Evolutionary conservation across 305 asterid species (phyloP).

Genomic region (Fraxinus greggii): DNA sequence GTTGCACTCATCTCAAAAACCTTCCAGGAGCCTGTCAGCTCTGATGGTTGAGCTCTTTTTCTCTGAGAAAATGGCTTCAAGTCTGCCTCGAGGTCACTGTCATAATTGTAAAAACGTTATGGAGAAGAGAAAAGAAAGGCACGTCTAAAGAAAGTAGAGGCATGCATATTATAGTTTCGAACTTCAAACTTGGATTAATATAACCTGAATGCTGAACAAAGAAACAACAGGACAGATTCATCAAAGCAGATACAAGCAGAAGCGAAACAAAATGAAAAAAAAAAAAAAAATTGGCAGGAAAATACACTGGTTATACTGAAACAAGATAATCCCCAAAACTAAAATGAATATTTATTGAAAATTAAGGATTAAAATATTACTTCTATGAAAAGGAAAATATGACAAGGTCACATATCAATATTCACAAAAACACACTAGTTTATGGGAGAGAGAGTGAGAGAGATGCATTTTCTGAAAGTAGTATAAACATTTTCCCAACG

Average conservation of each 20-base stretch:
- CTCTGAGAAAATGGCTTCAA: slow-evolving; percentile 87
- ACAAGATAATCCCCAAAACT: not conserved
- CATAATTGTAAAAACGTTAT: not conserved
- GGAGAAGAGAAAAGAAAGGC: not conserved
- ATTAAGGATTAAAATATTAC: not conserved
- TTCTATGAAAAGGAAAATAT: not conserved
- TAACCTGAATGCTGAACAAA: not conserved
- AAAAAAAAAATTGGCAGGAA: not conserved
- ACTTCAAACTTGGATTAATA: not conserved
- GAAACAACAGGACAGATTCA: not conserved
- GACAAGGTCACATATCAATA: not conserved
- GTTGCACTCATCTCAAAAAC: slow-evolving; percentile 91
- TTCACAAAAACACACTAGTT: not conserved
- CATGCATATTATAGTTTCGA: not conserved
- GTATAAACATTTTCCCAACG: not conserved
- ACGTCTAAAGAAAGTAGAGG: not conserved
- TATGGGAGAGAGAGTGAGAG: not conserved
- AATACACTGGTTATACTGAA: not conserved
- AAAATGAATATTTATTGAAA: not conserved
- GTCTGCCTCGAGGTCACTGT: slow-evolving; percentile 70
- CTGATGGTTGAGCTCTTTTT: slow-evolving; percentile 81
- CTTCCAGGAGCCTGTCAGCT: slow-evolving; percentile 89
- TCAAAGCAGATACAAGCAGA: not conserved
- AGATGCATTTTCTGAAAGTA: not conserved
- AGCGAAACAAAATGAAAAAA: not conserved